phyloP scores from a whole-genome alignment of 1,284 basidiomycete genomes.

The Kwoniella shivajii region DNA sequence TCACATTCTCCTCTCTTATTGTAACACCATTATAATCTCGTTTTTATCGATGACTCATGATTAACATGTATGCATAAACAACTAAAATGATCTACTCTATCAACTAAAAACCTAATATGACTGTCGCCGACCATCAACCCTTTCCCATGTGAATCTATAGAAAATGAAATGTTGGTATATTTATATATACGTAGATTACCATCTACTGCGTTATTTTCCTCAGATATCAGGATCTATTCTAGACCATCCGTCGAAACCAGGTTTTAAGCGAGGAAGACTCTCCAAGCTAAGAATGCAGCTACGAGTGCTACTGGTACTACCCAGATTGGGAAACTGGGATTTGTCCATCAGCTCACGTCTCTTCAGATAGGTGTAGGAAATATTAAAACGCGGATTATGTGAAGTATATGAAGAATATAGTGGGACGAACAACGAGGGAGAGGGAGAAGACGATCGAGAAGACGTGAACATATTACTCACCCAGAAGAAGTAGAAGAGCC shows the following conservation, averaged over 20 bases:
- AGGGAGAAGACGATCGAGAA: constrained; percentile 11
- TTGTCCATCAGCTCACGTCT: neutral
- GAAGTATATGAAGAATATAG: too few species aligned
- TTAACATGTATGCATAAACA: constrained; percentile 4
- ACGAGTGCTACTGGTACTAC: constrained; percentile 46
- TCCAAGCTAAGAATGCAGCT: constrained; percentile 51
- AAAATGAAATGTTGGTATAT: too few species aligned
- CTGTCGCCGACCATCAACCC: neutral
- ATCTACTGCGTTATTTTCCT: too few species aligned
- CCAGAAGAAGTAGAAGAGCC: constrained; percentile 14
- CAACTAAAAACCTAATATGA: neutral
- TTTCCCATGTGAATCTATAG: too few species aligned
- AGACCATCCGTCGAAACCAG: neutral
- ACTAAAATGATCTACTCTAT: too few species aligned
- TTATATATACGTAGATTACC: too few species aligned
- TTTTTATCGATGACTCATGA: neutral
- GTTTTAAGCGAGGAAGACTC: constrained; percentile 48
- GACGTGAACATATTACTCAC: constrained; percentile 5
- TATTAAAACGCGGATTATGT: neutral
- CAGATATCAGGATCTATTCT: too few species aligned
- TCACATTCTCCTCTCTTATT: neutral
- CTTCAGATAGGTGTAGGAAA: neutral
- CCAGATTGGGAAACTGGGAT: constrained; percentile 36
- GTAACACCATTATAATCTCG: neutral
- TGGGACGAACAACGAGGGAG: too few species aligned